These are phyloP conservation scores for Physcia stellaris DNA, from an alignment of 495 filamentous ascomycete species.

Conservation along the genomic window DNA sequence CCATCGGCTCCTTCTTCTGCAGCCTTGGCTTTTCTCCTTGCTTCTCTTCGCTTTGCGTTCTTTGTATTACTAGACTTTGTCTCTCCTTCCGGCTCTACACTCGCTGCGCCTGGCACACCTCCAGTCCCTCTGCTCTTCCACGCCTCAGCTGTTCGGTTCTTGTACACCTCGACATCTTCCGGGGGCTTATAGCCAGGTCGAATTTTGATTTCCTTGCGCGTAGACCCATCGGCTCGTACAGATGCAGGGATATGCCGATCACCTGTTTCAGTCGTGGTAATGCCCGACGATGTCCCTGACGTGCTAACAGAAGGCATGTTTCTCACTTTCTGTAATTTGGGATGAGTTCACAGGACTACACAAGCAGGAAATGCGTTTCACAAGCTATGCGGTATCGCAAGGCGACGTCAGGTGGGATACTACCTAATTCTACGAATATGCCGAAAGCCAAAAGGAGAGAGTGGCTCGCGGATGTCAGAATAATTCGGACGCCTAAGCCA, in stretches of 20 bases:
- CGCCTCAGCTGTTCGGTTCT: slow-evolving; percentile 74
- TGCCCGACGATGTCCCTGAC: no score
- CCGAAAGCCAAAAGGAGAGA: no score
- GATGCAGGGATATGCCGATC: slow-evolving; percentile 83
- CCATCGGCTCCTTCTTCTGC: slow-evolving; percentile 23
- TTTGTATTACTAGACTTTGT: slow-evolving; percentile 47
- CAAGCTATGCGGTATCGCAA: no score
- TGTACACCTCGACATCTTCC: slow-evolving; percentile 94
- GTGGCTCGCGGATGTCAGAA: no score
- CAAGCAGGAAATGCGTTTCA: no score
- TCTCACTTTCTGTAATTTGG: no score
- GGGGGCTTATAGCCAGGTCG: slow-evolving; percentile 87
- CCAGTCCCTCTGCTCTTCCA: slow-evolving; percentile 70
- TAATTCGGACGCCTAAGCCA: no score
- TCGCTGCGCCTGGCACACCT: slow-evolving; percentile 70
- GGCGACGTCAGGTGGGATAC: no score
- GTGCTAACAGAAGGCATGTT: no score
- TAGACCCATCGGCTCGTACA: slow-evolving; percentile 71
- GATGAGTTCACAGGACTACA: no score
- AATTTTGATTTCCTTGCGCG: slow-evolving; percentile 81
- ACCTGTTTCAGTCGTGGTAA: slow-evolving; percentile 56
- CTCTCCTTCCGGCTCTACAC: slow-evolving; percentile 34
- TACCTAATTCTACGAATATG: no score
- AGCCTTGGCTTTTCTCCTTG: slow-evolving; percentile 63
- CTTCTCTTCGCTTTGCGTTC: slow-evolving; percentile 87